A percentile compares a stretch with the other conserved stretches of the same genome.
These are phyloP conservation scores for Thielaviopsis ethacetica DNA, from an alignment of 2,329 filamentous ascomycete species.

Conservation along the genomic window DNA sequence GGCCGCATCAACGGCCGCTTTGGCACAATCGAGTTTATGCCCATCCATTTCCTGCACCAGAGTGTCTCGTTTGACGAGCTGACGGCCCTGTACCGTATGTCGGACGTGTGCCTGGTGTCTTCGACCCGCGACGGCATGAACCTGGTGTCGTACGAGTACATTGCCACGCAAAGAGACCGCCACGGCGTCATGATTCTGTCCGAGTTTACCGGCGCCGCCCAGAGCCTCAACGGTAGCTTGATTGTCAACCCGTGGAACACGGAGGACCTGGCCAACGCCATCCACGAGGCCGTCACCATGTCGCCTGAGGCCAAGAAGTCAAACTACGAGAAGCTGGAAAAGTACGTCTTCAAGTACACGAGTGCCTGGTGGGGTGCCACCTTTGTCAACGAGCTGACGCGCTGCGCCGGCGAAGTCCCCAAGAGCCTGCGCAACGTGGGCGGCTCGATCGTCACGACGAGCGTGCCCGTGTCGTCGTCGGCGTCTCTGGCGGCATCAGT, in stretches of 20 bases:
- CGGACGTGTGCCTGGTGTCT: slow-evolving; percentile 81
- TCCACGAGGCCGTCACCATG: slow-evolving; percentile 96
- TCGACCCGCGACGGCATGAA: slow-evolving; percentile 99
- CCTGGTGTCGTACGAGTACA: slow-evolving; percentile 94
- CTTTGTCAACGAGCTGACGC: slow-evolving; percentile 71
- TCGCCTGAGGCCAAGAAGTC: slow-evolving; percentile 68
- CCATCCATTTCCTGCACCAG: slow-evolving; percentile 96
- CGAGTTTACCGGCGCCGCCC: slow-evolving; percentile 90
- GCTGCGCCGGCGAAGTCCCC: slow-evolving; percentile 26
- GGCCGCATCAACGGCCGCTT: slow-evolving; percentile 95
- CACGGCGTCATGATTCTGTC: slow-evolving; percentile 91
- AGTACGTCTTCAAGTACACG: slow-evolving; percentile 95
- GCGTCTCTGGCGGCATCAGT: background rate
- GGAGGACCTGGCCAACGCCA: slow-evolving; percentile 80
- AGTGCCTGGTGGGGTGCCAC: slow-evolving; percentile 93
- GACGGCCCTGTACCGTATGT: slow-evolving; percentile 80
- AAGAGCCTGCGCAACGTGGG: slow-evolving; percentile 27
- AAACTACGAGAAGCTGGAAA: slow-evolving; percentile 83
- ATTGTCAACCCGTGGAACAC: slow-evolving; percentile 99
- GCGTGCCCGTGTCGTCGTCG: slow-evolving; percentile 9
- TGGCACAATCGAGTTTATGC: slow-evolving; percentile 95
- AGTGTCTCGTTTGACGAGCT: slow-evolving; percentile 90
- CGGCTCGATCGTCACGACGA: slow-evolving; percentile 15
- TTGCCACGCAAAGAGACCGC: slow-evolving; percentile 76
- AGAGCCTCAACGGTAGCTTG: slow-evolving; percentile 81